Conservation (phyloP, 306 rosid species). For the Bauhinia variegata region DNA sequence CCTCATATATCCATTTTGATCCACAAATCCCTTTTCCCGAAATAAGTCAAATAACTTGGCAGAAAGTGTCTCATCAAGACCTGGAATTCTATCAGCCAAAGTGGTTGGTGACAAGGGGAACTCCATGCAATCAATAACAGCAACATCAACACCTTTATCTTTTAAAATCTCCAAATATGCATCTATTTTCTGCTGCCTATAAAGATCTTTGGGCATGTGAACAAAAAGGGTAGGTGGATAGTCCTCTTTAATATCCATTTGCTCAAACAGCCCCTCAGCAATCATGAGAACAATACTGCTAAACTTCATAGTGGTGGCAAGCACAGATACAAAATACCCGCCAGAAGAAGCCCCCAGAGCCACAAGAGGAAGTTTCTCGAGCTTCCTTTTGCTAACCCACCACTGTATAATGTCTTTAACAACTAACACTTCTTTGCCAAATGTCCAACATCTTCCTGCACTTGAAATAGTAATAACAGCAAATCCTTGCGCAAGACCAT, state of each 20-base stretch:
- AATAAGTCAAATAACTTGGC: slow-evolving; percentile 61
- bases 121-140: slow-evolving; percentile 78
- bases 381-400: slow-evolving; percentile 73
- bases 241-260: slow-evolving; percentile 51
- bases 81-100: slow-evolving; percentile 78
- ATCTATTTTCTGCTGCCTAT: slow-evolving; percentile 68
- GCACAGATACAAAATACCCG: slow-evolving; percentile 84
- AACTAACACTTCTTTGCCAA: slow-evolving; percentile 55
- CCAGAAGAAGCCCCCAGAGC: slow-evolving; percentile 96
- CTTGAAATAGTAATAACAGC: slow-evolving; percentile 80
- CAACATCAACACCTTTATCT: slow-evolving; percentile 67
- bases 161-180: slow-evolving; percentile 53
- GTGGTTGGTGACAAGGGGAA: slow-evolving; percentile 60
- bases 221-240: slow-evolving; percentile 86
- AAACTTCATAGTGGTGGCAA: slow-evolving; percentile 64
- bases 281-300: slow-evolving; percentile 74
- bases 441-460: slow-evolving; percentile 68
- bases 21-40: slow-evolving; percentile 63
- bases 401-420: slow-evolving; percentile 65
- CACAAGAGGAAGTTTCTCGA: slow-evolving; percentile 69
- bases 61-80: slow-evolving; percentile 64
- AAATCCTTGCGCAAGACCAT: slow-evolving; percentile 66
- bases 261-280: slow-evolving; percentile 81
- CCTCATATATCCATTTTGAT: slow-evolving; percentile 76
- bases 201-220: slow-evolving; percentile 91